A percentile compares a stretch with the other conserved stretches of the same genome.
phyloP scores from a whole-genome alignment of 495 filamentous ascomycete species.

The Ramalina peruviana region DNA sequence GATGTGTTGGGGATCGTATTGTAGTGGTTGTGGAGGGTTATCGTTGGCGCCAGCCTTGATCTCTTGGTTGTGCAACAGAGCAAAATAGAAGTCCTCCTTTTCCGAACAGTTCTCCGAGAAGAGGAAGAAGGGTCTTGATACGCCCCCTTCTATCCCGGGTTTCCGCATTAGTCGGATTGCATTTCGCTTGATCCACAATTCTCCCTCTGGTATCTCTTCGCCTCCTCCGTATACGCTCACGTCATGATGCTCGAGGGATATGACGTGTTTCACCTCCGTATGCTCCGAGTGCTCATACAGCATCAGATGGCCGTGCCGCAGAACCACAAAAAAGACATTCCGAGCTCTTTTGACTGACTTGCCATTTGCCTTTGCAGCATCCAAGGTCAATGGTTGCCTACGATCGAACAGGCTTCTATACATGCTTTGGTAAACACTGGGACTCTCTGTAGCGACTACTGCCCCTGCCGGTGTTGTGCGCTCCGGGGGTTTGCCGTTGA shows the following conservation, averaged over 20 bases:
- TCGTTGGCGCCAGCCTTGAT: constrained; percentile 41
- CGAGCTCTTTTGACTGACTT: constrained; percentile 58
- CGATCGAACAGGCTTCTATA: constrained; percentile 92
- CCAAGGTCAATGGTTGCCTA: constrained; percentile 39
- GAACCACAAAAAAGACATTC: constrained; percentile 88
- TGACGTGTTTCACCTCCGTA: constrained; percentile 86
- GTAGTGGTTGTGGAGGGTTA: constrained; percentile 53
- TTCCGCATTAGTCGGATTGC: constrained; percentile 73
- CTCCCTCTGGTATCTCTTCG: constrained; percentile 70
- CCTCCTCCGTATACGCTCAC: constrained; percentile 78
- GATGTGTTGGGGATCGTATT: constrained; percentile 74
- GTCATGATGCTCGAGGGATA: constrained; percentile 77
- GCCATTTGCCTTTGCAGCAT: constrained; percentile 32
- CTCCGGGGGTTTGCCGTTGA: constrained; percentile 87
- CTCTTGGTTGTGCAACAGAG: constrained; percentile 73
- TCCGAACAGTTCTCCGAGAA: constrained; percentile 90
- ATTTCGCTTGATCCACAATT: constrained; percentile 90
- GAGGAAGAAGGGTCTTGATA: constrained; percentile 71
- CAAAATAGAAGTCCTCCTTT: constrained; percentile 97
- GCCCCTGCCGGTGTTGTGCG: constrained; percentile 68
- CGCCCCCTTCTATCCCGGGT: constrained; percentile 43
- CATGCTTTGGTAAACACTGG: constrained; percentile 95
- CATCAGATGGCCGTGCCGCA: constrained; percentile 89
- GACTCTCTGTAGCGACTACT: constrained; percentile 56
- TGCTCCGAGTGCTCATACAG: constrained; percentile 85